These are phyloP conservation scores for Sporothrix schenckii DNA, from an alignment of 2,329 filamentous ascomycete species.

Conservation along the genomic window DNA sequence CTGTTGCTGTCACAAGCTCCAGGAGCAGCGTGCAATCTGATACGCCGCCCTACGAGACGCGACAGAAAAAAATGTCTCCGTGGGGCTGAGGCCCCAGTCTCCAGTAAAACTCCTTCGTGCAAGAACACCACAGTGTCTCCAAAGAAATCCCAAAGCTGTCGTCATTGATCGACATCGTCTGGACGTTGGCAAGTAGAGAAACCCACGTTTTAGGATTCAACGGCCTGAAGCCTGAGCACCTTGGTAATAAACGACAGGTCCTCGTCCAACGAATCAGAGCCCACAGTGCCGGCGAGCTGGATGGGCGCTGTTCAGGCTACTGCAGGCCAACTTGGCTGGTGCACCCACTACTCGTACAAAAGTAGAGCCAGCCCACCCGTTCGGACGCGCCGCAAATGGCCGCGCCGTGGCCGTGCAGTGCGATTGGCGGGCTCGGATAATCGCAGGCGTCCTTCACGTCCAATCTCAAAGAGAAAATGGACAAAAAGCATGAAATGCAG, in stretches of 20 bases:
- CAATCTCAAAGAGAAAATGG: not conserved
- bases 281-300: not conserved
- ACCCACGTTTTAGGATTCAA: no score
- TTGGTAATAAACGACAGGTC: not conserved
- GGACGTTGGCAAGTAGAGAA: not conserved
- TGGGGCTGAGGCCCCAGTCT: not conserved
- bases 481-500: not conserved
- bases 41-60: slow-evolving; percentile 22
- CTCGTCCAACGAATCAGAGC: not conserved
- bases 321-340: slow-evolving; percentile 2
- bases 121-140: no score
- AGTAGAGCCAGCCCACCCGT: not conserved
- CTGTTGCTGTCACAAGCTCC: not conserved
- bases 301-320: not conserved
- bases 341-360: not conserved
- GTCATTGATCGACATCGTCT: not conserved
- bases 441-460: no score
- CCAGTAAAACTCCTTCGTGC: not conserved
- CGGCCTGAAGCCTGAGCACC: not conserved
- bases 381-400: slow-evolving; percentile 20
- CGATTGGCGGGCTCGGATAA: slow-evolving; percentile 2
- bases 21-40: not conserved
- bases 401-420: slow-evolving; percentile 6
- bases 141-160: not conserved
- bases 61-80: not conserved